Evolutionary conservation across 2,329 filamentous ascomycete species (phyloP).

Genomic region (Raffaelea arxii): DNA sequence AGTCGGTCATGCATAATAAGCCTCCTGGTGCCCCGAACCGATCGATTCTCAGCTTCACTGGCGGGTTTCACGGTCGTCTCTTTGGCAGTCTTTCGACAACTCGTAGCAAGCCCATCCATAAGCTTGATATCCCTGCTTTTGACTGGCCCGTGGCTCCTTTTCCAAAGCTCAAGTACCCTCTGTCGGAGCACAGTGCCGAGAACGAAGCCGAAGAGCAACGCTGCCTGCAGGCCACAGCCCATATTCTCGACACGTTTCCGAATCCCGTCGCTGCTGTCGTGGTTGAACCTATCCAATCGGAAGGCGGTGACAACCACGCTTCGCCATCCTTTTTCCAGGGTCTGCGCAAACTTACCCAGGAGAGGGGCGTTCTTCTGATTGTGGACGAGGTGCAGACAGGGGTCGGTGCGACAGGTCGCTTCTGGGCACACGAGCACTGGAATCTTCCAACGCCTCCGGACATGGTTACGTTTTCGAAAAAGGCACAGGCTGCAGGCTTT

Average conservation of each 20-base stretch:
- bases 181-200: slow-evolving; percentile 68
- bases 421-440: slow-evolving; percentile 98
- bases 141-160: slow-evolving; percentile 91
- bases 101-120: slow-evolving; percentile 87
- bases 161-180: slow-evolving; percentile 76
- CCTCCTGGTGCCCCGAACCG: slow-evolving; percentile 64
- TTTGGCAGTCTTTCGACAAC: slow-evolving; percentile 84
- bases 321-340: slow-evolving; percentile 79
- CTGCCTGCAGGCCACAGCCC: slow-evolving; percentile 74
- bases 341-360: slow-evolving; percentile 68
- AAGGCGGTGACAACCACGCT: slow-evolving; percentile 92
- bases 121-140: slow-evolving; percentile 88
- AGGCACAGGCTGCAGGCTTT: slow-evolving; percentile 88
- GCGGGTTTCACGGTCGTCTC: slow-evolving; percentile 80
- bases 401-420: slow-evolving; percentile 83
- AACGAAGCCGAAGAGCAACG: slow-evolving; percentile 75
- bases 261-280: slow-evolving; percentile 72
- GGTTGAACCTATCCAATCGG: slow-evolving; percentile 85
- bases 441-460: slow-evolving; percentile 68
- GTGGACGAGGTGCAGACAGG: slow-evolving; percentile 93
- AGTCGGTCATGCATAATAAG: slow-evolving; percentile 70
- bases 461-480: slow-evolving; percentile 94
- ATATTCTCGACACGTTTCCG: slow-evolving; percentile 69
- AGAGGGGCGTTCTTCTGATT: slow-evolving; percentile 72
- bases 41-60: slow-evolving; percentile 82